Evolutionary conservation across 176 grass and related monocot genomes (phyloP), one percentile per base, ranked within the genome.

Genomic region (Thalia dealbata): DNA sequence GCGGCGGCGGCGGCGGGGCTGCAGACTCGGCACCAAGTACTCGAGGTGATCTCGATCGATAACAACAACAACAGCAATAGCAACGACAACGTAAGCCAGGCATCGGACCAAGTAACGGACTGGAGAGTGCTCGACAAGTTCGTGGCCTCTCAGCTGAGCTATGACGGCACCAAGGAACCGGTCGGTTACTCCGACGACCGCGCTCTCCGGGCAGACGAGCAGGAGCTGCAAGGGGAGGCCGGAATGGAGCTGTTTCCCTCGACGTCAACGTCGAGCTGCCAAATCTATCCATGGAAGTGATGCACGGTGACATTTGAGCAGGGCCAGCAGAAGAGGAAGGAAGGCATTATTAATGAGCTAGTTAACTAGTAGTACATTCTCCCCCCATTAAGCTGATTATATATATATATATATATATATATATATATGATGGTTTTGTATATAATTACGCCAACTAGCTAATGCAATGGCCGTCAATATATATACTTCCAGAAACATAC

Each of bases 261-360:
- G 0, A 88, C 89, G 5, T 97, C 93, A 1, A 88, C 84, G 29
- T 86, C 93, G 65, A 97, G 93, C 84, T 78, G 87, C 77, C 89
- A 92, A 84, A 62, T 92, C 84, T 90, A 97, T 80, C 89, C 81
- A 75, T 97, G 87, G 93, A 97, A 97, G 76, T 92, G 84, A 96
- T 7, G 19, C n/a, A 5, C 1, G 44, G 12, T 28, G 6, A 24
- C 10, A 6, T 46, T n/a, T n/a, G n/a, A n/a, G n/a, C n/a, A n/a
- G n/a, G n/a, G n/a, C n/a, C n/a, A n/a, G n/a, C n/a, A n/a, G n/a
- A n/a, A n/a, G n/a, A n/a, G n/a, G n/a, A n/a, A n/a, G n/a, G 19
- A 44, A 69, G 23, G 11, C 3, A 48, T 22, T 19, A 45, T 23
- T 48, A 46, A 24, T 24, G 61, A 64, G 25, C 61, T 29, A 30